Evolutionary conservation across 2,329 filamentous ascomycete species (phyloP).

Genomic region (Cytospora mali): DNA sequence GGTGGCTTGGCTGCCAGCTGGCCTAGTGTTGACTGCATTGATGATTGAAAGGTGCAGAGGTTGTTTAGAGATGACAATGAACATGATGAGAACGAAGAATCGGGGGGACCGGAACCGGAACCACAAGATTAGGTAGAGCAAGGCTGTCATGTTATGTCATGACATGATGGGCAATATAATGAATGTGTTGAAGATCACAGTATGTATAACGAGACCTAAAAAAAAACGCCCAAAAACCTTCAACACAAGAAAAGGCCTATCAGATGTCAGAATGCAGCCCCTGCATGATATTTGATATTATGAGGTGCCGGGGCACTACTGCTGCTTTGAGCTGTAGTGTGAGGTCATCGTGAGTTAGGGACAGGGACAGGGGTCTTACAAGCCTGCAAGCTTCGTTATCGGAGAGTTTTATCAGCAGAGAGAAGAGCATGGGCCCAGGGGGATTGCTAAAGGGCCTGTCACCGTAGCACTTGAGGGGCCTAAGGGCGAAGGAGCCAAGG

Average conservation of each 20-base stretch:
- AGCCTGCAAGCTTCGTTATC: not conserved
- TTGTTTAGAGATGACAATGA: not conserved
- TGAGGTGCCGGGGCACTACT: not conserved
- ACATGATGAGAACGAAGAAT: not conserved
- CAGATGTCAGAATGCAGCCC: not conserved
- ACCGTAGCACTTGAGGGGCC: not conserved
- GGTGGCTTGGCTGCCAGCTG: not conserved
- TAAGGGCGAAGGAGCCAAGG: not conserved
- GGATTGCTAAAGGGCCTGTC: not conserved
- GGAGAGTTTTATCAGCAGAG: not conserved
- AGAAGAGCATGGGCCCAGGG: no score
- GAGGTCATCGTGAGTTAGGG: slow-evolving; percentile 10
- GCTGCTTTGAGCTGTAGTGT: slow-evolving; percentile 1
- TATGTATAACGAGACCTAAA: not conserved
- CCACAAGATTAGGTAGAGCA: not conserved
- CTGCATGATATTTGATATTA: not conserved
- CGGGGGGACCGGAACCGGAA: not conserved
- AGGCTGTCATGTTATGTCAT: slow-evolving; percentile 5
- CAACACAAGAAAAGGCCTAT: no score
- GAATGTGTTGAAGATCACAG: not conserved
- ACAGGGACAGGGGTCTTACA: not conserved
- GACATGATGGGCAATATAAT: not conserved
- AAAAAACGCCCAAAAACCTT: no score
- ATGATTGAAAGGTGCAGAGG: not conserved
- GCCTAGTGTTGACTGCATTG: not conserved